A percentile compares a stretch with the other conserved stretches of the same genome.
Evolutionary conservation across 2,329 filamentous ascomycete genomes (phyloP).

Genomic region (Rugonectria rugulosa): DNA sequence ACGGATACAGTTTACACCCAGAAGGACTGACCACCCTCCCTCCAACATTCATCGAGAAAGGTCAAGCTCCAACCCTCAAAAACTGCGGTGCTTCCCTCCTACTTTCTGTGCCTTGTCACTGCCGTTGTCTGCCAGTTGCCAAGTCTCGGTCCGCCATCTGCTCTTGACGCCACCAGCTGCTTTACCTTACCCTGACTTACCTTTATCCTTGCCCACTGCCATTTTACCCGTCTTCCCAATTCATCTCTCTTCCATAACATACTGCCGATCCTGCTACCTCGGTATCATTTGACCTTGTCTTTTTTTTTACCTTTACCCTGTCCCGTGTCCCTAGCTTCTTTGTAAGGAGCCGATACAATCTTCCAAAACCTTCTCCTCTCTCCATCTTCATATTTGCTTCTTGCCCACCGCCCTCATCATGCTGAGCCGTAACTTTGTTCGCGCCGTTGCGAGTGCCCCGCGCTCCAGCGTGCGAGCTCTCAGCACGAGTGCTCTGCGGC

Average conservation of each 20-base stretch:
- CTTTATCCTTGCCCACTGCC: conserved; percentile 22
- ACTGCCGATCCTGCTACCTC: conserved; percentile 32
- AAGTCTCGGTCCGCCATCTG: conserved; percentile 24
- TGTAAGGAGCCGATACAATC: conserved; percentile 16
- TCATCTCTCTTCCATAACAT: conserved; percentile 14
- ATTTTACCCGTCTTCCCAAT: conserved; percentile 16
- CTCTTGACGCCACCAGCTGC: conserved; percentile 37
- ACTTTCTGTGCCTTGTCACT: conserved; percentile 36
- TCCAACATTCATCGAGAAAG: conserved; percentile 24
- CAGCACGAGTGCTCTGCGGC: conserved; percentile 58
- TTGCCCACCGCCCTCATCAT: conserved; percentile 49
- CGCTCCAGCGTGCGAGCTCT: conserved; percentile 64
- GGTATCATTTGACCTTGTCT: conserved; percentile 23
- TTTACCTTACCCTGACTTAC: conserved; percentile 29
- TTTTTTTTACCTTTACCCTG: conserved; percentile 15
- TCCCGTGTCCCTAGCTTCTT: conserved; percentile 22
- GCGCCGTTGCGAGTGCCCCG: conserved; percentile 50
- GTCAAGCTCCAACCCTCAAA: conserved; percentile 27
- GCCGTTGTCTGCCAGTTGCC: conserved; percentile 18
- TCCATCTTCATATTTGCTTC: conserved; percentile 17
- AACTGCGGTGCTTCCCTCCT: conserved; percentile 29
- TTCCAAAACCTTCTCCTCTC: conserved; percentile 16
- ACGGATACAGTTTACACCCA: conserved; percentile 18
- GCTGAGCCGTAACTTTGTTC: conserved; percentile 61
- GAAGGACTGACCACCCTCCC: conserved; percentile 25